Conservation (phyloP, 805 yeast genomes). For the Millerago galiae region DNA sequence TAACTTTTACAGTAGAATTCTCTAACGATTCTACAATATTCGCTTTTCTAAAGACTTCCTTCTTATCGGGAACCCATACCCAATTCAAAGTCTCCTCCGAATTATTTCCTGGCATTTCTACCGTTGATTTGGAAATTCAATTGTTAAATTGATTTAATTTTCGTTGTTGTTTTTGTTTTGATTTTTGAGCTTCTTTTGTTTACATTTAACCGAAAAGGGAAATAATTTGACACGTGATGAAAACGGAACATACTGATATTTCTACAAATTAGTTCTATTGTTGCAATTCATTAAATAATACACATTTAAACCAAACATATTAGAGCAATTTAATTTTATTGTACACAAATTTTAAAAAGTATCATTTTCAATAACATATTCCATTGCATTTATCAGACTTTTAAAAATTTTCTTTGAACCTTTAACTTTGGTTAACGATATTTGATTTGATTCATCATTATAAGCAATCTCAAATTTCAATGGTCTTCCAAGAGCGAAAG, state of each 20-base stretch:
- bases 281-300: neutral
- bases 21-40: conserved; percentile 41
- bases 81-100: conserved; percentile 28
- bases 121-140: neutral
- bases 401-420: conserved; percentile 42
- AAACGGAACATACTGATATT: neutral
- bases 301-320: neutral
- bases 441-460: conserved; percentile 30
- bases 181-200: conserved; percentile 7
- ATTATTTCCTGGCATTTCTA: neutral
- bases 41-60: conserved; percentile 54
- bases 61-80: conserved; percentile 76
- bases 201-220: conserved; percentile 11
- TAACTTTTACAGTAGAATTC: conserved; percentile 30
- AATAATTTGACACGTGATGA: conserved; percentile 4
- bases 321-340: neutral
- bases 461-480: conserved; percentile 40
- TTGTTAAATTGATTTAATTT: neutral
- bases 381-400: conserved; percentile 36
- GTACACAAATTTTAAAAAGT: neutral
- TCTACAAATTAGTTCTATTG: neutral
- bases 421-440: conserved; percentile 36
- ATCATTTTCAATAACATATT: conserved; percentile 37
- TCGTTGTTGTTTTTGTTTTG: conserved; percentile 5
- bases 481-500: conserved; percentile 39